Evolutionary conservation across 805 yeast genomes (phyloP).

Genomic region (Wickerhamomyces bisporus): DNA sequence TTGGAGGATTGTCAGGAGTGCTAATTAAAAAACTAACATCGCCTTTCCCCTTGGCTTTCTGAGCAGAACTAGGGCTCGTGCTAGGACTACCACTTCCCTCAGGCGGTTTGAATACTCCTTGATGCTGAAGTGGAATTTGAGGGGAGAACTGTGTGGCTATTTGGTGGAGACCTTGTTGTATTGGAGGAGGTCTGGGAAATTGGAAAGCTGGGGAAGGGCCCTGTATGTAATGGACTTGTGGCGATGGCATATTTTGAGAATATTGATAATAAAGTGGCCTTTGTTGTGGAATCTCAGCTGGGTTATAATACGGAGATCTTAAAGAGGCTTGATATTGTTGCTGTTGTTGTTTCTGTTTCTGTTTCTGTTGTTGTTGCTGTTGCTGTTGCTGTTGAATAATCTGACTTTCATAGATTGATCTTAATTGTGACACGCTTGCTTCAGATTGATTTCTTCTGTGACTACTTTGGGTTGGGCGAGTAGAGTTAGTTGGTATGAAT

Average conservation of each 20-base stretch:
- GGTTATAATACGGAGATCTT: constrained; percentile 5
- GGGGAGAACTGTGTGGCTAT: constrained; percentile 1
- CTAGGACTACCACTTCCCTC: neutral
- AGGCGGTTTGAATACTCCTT: too few relatives aligned
- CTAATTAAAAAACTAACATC: constrained; percentile 24
- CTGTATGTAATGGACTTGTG: constrained; percentile 2
- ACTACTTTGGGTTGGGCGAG: neutral
- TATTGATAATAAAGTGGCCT: neutral
- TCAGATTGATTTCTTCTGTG: constrained; percentile 27
- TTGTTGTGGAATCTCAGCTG: neutral
- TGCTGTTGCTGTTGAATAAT: constrained; percentile 1
- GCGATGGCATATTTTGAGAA: constrained; percentile 1
- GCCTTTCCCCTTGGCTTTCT: constrained; percentile 10
- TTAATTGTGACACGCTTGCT: constrained; percentile 22
- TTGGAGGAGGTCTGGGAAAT: constrained; percentile 2
- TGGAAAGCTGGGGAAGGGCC: constrained; percentile 1
- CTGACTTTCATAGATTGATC: constrained; percentile 18
- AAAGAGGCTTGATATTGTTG: constrained; percentile 5
- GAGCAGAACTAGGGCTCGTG: constrained; percentile 3
- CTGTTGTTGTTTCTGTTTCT: constrained; percentile 5
- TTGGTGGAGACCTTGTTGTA: neutral
- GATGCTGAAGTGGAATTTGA: constrained; percentile 3
- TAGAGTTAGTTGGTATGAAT: constrained; percentile 3
- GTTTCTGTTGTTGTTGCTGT: constrained; percentile 4
- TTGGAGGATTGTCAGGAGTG: constrained; percentile 25